Evolutionary conservation across 2,329 filamentous ascomycete species (phyloP).

Genomic region (Penicillium sp.): DNA sequence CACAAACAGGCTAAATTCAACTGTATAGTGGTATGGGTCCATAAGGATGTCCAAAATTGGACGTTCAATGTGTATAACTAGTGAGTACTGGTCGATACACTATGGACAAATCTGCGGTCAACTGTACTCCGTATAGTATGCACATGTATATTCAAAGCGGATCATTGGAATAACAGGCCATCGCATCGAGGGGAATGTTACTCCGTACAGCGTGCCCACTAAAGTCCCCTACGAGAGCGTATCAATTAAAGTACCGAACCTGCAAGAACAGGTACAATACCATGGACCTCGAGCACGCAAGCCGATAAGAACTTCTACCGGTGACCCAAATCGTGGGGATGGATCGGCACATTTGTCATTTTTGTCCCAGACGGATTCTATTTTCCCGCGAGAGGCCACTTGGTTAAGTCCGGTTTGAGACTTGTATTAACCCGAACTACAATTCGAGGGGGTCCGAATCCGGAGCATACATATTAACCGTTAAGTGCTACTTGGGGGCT

Average conservation of each 20-base stretch:
- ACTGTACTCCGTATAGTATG: background rate
- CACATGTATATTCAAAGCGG: background rate
- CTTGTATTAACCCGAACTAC: constrained; percentile 14
- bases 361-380: constrained; percentile 28
- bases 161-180: constrained; percentile 2
- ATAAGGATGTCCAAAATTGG: background rate
- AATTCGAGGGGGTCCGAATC: constrained; percentile 18
- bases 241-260: background rate
- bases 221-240: background rate
- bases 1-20: constrained; percentile 13
- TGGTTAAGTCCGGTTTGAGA: constrained; percentile 8
- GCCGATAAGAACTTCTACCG: constrained; percentile 16
- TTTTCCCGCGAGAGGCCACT: constrained; percentile 24
- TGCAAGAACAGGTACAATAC: constrained; percentile 6
- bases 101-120: constrained; percentile 6
- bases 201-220: background rate
- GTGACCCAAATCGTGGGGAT: constrained; percentile 28
- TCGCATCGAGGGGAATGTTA: constrained; percentile 3
- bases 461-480: constrained; percentile 17
- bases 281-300: constrained; percentile 5
- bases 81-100: background rate
- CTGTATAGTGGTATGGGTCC: constrained; percentile 7
- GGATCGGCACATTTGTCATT: constrained; percentile 32
- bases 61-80: background rate
- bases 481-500: background rate